Evolutionary conservation across 306 rosid species (phyloP).

Genomic region (Dryas drummondii): DNA sequence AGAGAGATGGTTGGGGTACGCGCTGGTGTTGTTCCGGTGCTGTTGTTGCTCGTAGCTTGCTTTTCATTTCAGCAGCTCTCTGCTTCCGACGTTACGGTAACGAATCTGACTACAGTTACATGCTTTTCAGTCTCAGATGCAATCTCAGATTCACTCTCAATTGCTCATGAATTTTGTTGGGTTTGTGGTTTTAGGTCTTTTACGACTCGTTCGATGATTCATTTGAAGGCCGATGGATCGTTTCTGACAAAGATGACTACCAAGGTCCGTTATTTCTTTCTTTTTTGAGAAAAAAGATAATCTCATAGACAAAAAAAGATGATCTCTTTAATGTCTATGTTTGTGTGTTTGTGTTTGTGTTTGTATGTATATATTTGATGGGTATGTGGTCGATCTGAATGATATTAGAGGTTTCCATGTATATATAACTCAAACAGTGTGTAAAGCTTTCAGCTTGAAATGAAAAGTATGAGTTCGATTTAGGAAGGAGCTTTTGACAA

Average conservation of each 20-base stretch:
- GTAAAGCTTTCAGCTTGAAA: background rate
- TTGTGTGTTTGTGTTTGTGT: background rate
- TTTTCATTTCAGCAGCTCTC: conserved; percentile 40
- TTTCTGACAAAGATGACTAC: conserved; percentile 68
- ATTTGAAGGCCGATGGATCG: conserved; percentile 78
- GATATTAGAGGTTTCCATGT: background rate
- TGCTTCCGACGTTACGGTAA: conserved; percentile 65
- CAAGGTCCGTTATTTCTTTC: conserved; percentile 38
- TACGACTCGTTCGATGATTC: conserved; percentile 83
- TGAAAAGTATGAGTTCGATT: background rate
- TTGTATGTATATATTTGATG: conserved; percentile 3
- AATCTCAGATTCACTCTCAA: background rate
- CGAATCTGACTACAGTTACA: conserved; percentile 12
- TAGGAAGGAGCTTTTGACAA: background rate
- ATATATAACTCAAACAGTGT: background rate
- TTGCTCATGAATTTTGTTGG: background rate
- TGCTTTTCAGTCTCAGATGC: background rate
- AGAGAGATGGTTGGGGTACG: conserved; percentile 36
- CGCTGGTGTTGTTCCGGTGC: conserved; percentile 25
- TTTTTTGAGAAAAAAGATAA: background rate
- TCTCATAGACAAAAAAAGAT: background rate
- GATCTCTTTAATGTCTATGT: background rate
- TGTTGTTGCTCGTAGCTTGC: conserved; percentile 40
- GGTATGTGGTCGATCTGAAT: background rate
- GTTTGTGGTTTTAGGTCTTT: conserved; percentile 46